Base-by-base conservation (phyloP, 2,329 filamentous ascomycete genomes). In the Alternaria metachromatica region DNA sequence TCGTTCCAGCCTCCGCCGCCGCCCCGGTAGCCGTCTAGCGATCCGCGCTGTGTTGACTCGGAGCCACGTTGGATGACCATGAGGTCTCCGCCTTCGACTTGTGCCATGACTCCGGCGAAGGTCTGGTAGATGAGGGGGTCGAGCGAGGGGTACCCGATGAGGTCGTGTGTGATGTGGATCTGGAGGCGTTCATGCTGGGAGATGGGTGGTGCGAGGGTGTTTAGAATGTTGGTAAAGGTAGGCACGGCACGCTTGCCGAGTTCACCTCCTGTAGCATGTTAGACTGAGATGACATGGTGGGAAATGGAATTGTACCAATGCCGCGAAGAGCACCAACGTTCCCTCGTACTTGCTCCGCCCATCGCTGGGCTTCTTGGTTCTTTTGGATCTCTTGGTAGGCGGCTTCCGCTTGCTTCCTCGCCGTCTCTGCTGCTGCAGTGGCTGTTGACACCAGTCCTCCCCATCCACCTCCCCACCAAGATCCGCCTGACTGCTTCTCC, bases 61-160 rank as follows among this genome's bases (percentile, higher is more conserved):
- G 93, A 92, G 20, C 96, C 96, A 41, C 94, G 92, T 82, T 99
- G 96, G 64, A 98, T 89, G 59, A 99, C 96, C 58, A 98, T 87
- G 18, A 99, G 86, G 75, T 98, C 96, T 59, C 96, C 96, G 68
- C 96, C 96, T 82, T 99, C 96, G 49, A 99, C 96, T 82, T 99
- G 96, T n/a, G 94, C 88, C 96, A 99, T 99, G 75, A 99, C 94
- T 57, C 94, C 90, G 59, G 92, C 92, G 83, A 99, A 99, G 67
- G 96, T 94, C 62, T 88, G 87, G 82, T 98, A 93, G 73, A 98
- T 93, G 58, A 97, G 87, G 18, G 95, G 94, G 78, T 98, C 95
- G 72, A 99, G 89, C 18, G 93, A 95, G 3, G 96, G 96, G 79
- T 99, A 99, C 71, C 93, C 93, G 71, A 94, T 90, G 46, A 99